Evolutionary conservation across 2,329 filamentous ascomycete genomes (phyloP).

Genomic region (Sporothrix dimorphospora): DNA sequence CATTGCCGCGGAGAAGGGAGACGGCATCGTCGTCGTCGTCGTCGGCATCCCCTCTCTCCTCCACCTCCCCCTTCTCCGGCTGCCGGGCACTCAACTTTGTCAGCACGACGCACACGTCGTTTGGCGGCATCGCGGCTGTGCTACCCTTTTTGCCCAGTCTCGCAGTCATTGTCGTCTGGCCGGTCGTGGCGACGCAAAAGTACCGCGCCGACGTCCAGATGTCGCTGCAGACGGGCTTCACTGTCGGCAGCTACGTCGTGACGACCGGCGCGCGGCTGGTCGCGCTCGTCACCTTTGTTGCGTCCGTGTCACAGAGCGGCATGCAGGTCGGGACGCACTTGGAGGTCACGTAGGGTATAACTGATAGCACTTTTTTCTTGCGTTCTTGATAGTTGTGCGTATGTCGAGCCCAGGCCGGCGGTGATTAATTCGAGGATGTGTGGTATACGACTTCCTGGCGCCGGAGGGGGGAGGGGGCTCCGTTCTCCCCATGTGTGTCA

Average conservation of each 20-base stretch:
- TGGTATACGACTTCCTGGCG: background rate
- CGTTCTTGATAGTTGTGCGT: background rate
- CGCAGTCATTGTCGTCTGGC: background rate
- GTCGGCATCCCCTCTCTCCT: background rate
- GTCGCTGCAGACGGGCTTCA: background rate
- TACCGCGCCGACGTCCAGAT: background rate
- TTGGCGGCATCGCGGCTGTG: too few relatives aligned
- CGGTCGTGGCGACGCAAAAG: too few relatives aligned
- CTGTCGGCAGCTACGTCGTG: background rate
- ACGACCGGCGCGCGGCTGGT: background rate
- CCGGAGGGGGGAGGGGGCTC: background rate
- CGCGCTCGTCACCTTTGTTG: background rate
- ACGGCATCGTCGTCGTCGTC: background rate
- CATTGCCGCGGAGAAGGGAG: too few relatives aligned
- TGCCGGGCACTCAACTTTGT: background rate
- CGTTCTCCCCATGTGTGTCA: background rate
- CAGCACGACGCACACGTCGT: too few relatives aligned
- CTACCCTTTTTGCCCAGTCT: too few relatives aligned
- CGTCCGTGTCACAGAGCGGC: background rate
- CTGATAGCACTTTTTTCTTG: too few relatives aligned
- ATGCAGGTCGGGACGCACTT: background rate
- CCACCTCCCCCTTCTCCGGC: background rate
- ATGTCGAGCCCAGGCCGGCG: background rate
- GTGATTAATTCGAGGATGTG: background rate
- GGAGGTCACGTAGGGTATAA: background rate